Evolutionary conservation across 2,329 filamentous ascomycete genomes (phyloP).

Genomic region (Aureobasidium sp.): DNA sequence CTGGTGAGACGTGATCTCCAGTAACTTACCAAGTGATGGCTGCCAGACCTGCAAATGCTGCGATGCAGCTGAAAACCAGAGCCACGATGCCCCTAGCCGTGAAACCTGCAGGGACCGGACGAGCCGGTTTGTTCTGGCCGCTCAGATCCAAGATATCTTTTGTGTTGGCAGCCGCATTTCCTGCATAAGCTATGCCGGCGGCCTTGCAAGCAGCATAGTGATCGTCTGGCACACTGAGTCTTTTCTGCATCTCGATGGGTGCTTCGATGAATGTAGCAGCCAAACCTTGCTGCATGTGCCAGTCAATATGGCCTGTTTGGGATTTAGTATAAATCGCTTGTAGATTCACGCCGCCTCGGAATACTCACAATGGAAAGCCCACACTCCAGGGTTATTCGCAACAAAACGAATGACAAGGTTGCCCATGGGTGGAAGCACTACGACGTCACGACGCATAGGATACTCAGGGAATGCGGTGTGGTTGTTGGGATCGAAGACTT

Average conservation of each 20-base stretch:
- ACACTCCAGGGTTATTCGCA: conserved; percentile 44
- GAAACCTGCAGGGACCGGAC: conserved; percentile 60
- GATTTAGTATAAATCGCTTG: conserved; percentile 8
- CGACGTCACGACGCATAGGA: conserved; percentile 48
- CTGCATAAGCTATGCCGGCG: conserved; percentile 44
- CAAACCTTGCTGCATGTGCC: conserved; percentile 48
- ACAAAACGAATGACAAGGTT: conserved; percentile 50
- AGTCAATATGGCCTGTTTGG: conserved; percentile 39
- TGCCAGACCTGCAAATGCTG: conserved; percentile 60
- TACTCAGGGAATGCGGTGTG: conserved; percentile 30
- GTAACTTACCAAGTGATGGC: conserved; percentile 60
- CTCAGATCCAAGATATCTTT: conserved; percentile 55
- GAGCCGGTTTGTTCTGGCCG: conserved; percentile 52
- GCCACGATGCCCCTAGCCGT: conserved; percentile 65
- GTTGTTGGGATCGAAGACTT: conserved; percentile 24
- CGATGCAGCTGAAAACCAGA: conserved; percentile 63
- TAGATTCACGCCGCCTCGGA: not conserved
- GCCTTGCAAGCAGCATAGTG: conserved; percentile 55
- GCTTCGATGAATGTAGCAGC: conserved; percentile 47
- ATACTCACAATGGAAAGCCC: conserved; percentile 19
- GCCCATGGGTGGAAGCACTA: conserved; percentile 48
- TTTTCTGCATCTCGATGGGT: conserved; percentile 53
- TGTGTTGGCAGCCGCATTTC: conserved; percentile 71
- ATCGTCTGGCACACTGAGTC: conserved; percentile 53
- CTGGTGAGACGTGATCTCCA: conserved; percentile 11